Conservation (phyloP, 805 yeast species). For the Barnettozyma sp. region DNA sequence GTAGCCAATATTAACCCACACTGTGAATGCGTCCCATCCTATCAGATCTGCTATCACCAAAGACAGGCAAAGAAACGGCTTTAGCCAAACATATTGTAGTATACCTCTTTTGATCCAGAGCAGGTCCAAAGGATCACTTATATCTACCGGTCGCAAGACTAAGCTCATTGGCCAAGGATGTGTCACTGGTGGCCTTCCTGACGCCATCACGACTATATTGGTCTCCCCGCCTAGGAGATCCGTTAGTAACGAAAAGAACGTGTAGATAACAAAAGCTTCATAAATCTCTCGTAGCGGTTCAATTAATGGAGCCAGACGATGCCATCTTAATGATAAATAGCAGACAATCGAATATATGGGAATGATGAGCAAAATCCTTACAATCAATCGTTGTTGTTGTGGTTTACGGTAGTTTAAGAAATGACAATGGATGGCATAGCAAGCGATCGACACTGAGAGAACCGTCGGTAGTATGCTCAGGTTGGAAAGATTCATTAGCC, state of each 20-base stretch:
- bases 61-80: constrained; percentile 70
- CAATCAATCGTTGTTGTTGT: constrained; percentile 74
- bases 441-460: constrained; percentile 4
- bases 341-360: constrained; percentile 77
- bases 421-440: constrained; percentile 38
- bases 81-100: constrained; percentile 91
- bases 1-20: constrained; percentile 65
- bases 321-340: constrained; percentile 46
- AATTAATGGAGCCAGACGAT: constrained; percentile 38
- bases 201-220: constrained; percentile 61
- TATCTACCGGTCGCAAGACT: constrained; percentile 57
- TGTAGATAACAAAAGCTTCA: constrained; percentile 93
- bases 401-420: constrained; percentile 79
- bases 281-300: constrained; percentile 85
- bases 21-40: constrained; percentile 46
- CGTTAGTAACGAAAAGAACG: constrained; percentile 79
- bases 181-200: constrained; percentile 63
- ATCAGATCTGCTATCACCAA: constrained; percentile 39
- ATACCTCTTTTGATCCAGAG: constrained; percentile 75
- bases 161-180: constrained; percentile 53
- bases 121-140: constrained; percentile 80
- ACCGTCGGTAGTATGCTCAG: constrained; percentile 7
- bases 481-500: constrained; percentile 6
- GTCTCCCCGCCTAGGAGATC: constrained; percentile 90
- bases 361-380: constrained; percentile 74